Conservation (phyloP, 345 rosid genomes). For the Gossypium australe region DNA sequence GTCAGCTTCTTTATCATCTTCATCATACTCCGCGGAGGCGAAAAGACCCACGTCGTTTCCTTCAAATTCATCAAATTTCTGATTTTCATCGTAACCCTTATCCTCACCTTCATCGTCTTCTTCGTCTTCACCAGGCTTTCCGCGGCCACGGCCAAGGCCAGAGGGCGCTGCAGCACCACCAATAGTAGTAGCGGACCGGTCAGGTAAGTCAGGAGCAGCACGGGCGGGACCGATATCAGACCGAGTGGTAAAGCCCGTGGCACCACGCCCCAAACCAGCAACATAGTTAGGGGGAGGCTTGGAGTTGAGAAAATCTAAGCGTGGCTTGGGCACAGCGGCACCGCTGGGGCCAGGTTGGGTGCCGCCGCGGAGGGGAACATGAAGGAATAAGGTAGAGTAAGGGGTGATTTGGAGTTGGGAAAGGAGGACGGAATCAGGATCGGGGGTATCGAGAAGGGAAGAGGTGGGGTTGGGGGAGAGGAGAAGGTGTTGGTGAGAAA, state of each 20-base stretch:
- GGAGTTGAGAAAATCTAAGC: constrained; percentile 78
- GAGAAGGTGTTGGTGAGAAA: constrained; percentile 33
- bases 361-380: constrained; percentile 55
- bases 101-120: constrained; percentile 88
- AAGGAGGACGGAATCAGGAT: constrained; percentile 33
- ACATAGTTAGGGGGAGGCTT: constrained; percentile 85
- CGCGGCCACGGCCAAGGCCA: constrained; percentile 63
- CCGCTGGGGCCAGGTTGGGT: constrained; percentile 23
- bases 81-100: constrained; percentile 88
- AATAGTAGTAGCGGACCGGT: constrained; percentile 54
- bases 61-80: constrained; percentile 94
- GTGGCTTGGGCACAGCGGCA: constrained; percentile 57
- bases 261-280: constrained; percentile 96
- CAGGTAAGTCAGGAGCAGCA: constrained; percentile 89
- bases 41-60: constrained; percentile 96
- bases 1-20: constrained; percentile 93
- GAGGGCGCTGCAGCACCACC: constrained; percentile 39
- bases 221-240: constrained; percentile 97
- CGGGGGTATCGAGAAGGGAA: neutral
- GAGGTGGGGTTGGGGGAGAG: constrained; percentile 17
- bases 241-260: constrained; percentile 94
- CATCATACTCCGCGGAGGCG: constrained; percentile 84
- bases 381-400: constrained; percentile 49
- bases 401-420: constrained; percentile 43
- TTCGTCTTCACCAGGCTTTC: constrained; percentile 65